Conservation (phyloP, 2,329 filamentous ascomycete species). For the Trichophyton benhamiae region DNA sequence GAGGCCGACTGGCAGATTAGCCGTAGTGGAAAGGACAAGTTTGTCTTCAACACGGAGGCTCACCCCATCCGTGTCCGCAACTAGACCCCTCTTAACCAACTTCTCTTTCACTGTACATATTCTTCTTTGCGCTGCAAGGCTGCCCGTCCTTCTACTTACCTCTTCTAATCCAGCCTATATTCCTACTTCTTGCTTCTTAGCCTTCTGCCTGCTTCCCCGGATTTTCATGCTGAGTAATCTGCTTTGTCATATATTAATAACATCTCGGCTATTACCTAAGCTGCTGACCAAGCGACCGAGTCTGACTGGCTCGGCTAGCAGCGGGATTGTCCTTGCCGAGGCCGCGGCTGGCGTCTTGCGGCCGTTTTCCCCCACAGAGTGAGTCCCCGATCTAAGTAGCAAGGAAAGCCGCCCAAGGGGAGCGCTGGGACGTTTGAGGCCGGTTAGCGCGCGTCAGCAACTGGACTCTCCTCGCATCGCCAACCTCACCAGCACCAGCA, state of each 20-base stretch:
- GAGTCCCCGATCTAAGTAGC: not conserved
- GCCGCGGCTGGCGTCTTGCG: not conserved
- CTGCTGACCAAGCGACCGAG: not conserved
- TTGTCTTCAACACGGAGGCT: slow-evolving; percentile 54
- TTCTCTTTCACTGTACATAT: not conserved
- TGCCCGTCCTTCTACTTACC: not conserved
- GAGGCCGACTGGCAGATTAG: slow-evolving; percentile 50
- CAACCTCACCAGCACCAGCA: not conserved
- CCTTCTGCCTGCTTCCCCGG: not conserved
- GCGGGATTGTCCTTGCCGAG: not conserved
- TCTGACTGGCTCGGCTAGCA: not conserved
- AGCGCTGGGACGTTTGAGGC: not conserved
- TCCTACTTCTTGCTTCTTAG: not conserved
- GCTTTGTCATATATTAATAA: not conserved
- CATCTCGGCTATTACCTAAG: not conserved
- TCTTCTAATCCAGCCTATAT: not conserved
- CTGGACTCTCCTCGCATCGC: not conserved
- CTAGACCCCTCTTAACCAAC: not conserved
- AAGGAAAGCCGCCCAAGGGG: not conserved
- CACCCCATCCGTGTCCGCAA: slow-evolving; percentile 40
- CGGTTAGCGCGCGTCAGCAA: not conserved
- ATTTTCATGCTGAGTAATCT: not conserved
- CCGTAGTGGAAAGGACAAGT: slow-evolving; percentile 39
- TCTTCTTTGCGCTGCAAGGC: not conserved
- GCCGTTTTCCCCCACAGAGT: not conserved